Evolutionary conservation across 805 yeast species (phyloP).

Genomic region (Yamadazyma kitorensis): DNA sequence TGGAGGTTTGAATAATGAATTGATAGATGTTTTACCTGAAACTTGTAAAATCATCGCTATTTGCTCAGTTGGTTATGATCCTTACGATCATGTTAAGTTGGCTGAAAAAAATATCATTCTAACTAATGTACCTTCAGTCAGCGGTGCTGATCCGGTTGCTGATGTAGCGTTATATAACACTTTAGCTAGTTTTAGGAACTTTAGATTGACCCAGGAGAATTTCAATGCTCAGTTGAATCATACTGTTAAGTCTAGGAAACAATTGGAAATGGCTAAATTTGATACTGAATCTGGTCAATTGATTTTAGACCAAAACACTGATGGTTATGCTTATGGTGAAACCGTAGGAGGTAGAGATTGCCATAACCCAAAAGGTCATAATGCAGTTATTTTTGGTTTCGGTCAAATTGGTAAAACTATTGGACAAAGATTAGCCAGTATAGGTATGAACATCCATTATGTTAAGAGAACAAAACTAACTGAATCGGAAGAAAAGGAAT

Average conservation of each 20-base stretch:
- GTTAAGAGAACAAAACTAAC: constrained; percentile 51
- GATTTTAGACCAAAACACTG: constrained; percentile 4
- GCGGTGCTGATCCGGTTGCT: constrained; percentile 67
- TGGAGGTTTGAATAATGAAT: constrained; percentile 48
- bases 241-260: constrained; percentile 45
- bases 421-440: constrained; percentile 50
- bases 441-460: constrained; percentile 67
- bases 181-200: constrained; percentile 53
- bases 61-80: constrained; percentile 59
- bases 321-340: constrained; percentile 41
- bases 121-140: constrained; percentile 57
- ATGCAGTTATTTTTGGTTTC: constrained; percentile 66
- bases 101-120: constrained; percentile 44
- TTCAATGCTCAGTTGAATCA: constrained; percentile 45
- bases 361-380: constrained; percentile 54
- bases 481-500: constrained; percentile 22
- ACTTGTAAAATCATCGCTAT: constrained; percentile 47
- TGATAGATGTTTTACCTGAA: constrained; percentile 44
- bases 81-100: constrained; percentile 44
- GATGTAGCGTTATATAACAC: constrained; percentile 64
- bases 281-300: constrained; percentile 29
- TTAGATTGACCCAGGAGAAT: constrained; percentile 9
- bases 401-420: constrained; percentile 72
- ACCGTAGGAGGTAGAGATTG: constrained; percentile 43
- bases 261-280: constrained; percentile 32